These are phyloP conservation scores for Stachybotrys elegans DNA, from an alignment of 2,329 filamentous ascomycete genomes.

Conservation along the genomic window DNA sequence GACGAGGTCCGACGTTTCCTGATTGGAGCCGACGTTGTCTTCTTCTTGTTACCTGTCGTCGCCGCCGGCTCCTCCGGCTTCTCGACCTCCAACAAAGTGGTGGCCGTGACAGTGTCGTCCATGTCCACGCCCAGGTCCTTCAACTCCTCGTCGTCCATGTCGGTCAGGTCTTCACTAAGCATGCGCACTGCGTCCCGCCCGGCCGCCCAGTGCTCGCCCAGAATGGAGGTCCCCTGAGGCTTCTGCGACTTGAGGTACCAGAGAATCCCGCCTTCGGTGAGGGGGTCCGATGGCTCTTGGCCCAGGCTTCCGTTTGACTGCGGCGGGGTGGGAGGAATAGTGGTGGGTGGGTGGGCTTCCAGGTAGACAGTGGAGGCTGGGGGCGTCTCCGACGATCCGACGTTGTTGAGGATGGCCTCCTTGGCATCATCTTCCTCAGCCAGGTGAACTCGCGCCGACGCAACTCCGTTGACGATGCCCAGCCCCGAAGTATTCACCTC, in stretches of 20 bases:
- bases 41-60: too few species aligned
- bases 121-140: slow-evolving; percentile 60
- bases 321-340: slow-evolving; percentile 60
- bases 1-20: neutral
- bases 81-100: slow-evolving; percentile 17
- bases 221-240: slow-evolving; percentile 71
- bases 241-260: slow-evolving; percentile 87
- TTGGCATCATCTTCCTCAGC: slow-evolving; percentile 19
- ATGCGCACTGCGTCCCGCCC: slow-evolving; percentile 61
- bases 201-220: slow-evolving; percentile 60
- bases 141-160: slow-evolving; percentile 87
- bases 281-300: slow-evolving; percentile 43
- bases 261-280: slow-evolving; percentile 71
- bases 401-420: slow-evolving; percentile 14
- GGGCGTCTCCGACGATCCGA: slow-evolving; percentile 34
- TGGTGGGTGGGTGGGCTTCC: slow-evolving; percentile 20
- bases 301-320: slow-evolving; percentile 56
- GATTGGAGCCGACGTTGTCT: too few species aligned
- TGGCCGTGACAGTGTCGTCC: slow-evolving; percentile 32
- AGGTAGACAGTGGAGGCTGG: slow-evolving; percentile 45
- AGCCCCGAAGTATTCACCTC: slow-evolving; percentile 40
- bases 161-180: slow-evolving; percentile 83
- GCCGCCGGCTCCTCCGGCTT: slow-evolving; percentile 20
- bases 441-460: slow-evolving; percentile 10
- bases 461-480: slow-evolving; percentile 16